A percentile compares a stretch with the other conserved stretches of the same genome.
Conservation (phyloP, 2,329 filamentous ascomycete species). For the Teratosphaeria pseudoeucalypti region DNA sequence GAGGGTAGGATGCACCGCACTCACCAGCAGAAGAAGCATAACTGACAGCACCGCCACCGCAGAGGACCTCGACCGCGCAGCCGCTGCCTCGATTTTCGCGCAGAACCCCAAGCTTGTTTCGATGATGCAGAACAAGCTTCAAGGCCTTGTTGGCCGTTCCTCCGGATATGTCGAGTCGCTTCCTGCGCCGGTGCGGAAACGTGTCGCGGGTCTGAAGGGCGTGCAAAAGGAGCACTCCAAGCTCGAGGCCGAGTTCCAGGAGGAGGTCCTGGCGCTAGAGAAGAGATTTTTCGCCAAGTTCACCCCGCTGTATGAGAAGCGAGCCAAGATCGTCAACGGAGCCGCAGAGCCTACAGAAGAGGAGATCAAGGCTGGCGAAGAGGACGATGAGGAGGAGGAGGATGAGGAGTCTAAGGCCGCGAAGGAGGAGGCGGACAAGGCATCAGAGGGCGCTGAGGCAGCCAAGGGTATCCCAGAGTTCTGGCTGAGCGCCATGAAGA, state of each 20-base stretch:
- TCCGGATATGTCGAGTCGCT: slow-evolving; percentile 98
- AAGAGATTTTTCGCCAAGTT: slow-evolving; percentile 99
- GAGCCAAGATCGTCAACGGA: slow-evolving; percentile 86
- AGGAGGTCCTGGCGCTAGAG: slow-evolving; percentile 94
- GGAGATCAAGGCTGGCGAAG: slow-evolving; percentile 79
- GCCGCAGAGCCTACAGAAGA: slow-evolving; percentile 71
- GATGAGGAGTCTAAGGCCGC: slow-evolving; percentile 44
- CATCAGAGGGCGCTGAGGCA: slow-evolving; percentile 41
- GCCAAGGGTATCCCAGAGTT: slow-evolving; percentile 88
- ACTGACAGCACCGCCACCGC: slow-evolving; percentile 8
- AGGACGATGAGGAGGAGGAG: slow-evolving; percentile 54
- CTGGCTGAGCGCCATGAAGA: slow-evolving; percentile 99
- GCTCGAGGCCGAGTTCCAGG: slow-evolving; percentile 95
- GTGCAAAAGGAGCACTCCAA: slow-evolving; percentile 98
- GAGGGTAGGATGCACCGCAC: slow-evolving; percentile 59
- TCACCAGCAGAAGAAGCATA: background rate
- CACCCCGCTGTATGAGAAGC: slow-evolving; percentile 92
- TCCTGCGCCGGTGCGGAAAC: slow-evolving; percentile 76
- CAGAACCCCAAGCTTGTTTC: slow-evolving; percentile 89
- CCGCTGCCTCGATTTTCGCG: slow-evolving; percentile 86
- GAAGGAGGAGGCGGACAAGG: slow-evolving; percentile 51
- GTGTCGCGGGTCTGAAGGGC: slow-evolving; percentile 90
- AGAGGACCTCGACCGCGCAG: slow-evolving; percentile 85
- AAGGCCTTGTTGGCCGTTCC: slow-evolving; percentile 82
- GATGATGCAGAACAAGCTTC: slow-evolving; percentile 96